Evolutionary conservation across 2,329 filamentous ascomycete genomes (phyloP).

Genomic region (Triangularia setosa): DNA sequence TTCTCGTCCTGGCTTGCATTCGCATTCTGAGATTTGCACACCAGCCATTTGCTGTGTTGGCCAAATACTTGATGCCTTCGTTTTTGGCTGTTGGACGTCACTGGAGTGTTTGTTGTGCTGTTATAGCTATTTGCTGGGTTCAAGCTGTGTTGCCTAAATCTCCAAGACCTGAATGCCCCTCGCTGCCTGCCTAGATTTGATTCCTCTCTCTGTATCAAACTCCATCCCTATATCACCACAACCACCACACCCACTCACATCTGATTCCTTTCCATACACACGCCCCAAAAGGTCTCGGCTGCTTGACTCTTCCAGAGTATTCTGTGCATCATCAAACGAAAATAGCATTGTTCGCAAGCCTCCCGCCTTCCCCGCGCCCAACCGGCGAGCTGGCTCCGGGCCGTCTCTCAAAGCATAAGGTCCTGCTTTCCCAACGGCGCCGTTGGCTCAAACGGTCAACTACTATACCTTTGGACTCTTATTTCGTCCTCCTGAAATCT

Average conservation of each 20-base stretch:
- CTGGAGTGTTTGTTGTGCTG: neutral
- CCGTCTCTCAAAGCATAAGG: neutral
- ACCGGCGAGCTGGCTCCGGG: constrained; percentile 2
- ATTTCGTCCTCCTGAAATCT: constrained; percentile 14
- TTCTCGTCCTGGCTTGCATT: neutral
- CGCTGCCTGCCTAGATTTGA: constrained; percentile 3
- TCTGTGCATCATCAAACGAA: constrained; percentile 13
- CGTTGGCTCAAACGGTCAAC: constrained; percentile 3
- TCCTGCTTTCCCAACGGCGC: neutral
- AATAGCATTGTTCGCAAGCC: constrained; percentile 15
- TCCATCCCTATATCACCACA: neutral
- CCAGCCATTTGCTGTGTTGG: neutral
- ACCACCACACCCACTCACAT: neutral
- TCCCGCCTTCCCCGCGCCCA: constrained; percentile 16
- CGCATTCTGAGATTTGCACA: neutral
- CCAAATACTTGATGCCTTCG: neutral
- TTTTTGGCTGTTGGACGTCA: neutral
- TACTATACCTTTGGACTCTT: constrained; percentile 8
- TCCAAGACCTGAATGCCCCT: neutral
- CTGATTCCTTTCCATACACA: constrained; percentile 1
- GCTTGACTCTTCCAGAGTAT: constrained; percentile 15
- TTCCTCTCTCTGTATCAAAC: neutral
- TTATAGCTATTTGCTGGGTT: neutral
- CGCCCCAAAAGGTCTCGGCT: constrained; percentile 14
- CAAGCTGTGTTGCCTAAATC: constrained; percentile 4